Evolutionary conservation across 768 basidiomycete species (phyloP).

Genomic region (Calvatia gigantea): DNA sequence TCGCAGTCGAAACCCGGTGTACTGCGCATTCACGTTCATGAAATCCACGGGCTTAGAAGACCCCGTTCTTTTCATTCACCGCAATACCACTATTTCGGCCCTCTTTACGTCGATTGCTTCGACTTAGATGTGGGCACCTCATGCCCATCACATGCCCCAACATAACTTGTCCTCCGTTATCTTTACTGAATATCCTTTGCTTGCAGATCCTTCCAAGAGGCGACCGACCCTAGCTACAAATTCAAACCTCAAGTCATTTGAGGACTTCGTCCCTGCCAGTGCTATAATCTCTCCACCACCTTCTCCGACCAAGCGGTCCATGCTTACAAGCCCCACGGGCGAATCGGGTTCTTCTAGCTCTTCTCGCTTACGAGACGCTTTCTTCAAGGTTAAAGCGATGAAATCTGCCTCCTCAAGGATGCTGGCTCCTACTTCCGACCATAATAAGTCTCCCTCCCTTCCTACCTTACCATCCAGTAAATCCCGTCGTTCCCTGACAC

Average conservation of each 20-base stretch:
- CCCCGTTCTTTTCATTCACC: too few relatives aligned
- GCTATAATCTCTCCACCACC: constrained; percentile 1
- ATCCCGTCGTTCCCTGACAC: background rate
- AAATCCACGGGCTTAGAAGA: too few relatives aligned
- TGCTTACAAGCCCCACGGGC: background rate
- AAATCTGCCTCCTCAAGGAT: background rate
- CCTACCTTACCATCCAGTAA: background rate
- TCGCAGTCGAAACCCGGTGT: background rate
- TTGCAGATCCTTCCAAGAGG: background rate
- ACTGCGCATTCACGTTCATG: background rate
- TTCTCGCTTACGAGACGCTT: background rate
- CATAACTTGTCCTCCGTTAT: background rate
- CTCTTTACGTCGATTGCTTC: background rate
- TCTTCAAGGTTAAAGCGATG: constrained; percentile 6
- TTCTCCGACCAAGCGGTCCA: background rate
- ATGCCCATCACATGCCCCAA: background rate
- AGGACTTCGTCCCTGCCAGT: constrained; percentile 1
- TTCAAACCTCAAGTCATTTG: background rate
- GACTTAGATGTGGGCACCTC: background rate
- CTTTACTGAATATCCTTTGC: background rate
- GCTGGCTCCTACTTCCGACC: background rate
- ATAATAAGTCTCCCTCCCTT: background rate
- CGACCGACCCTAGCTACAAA: background rate
- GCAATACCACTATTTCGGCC: too few relatives aligned
- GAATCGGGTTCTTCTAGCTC: background rate